A percentile compares a stretch with the other conserved stretches of the same genome.
Conservation (phyloP, 495 filamentous ascomycete genomes). For the Bombardia bombarda region DNA sequence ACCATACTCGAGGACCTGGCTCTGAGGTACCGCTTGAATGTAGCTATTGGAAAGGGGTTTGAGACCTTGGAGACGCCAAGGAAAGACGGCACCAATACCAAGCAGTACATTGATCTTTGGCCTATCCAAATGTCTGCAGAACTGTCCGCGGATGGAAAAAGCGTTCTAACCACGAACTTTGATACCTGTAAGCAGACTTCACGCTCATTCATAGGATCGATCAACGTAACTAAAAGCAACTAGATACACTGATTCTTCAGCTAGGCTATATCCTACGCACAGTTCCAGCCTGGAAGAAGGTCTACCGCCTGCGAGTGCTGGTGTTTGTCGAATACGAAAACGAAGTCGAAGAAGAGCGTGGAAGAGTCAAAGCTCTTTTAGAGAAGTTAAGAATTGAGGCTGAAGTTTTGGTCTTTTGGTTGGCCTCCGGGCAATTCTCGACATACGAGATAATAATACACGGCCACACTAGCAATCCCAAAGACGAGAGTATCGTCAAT, state of each 20-base stretch:
- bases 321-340: slow-evolving; percentile 88
- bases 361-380: slow-evolving; percentile 63
- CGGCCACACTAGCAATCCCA: slow-evolving; percentile 38
- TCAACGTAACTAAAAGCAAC: neutral
- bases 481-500: slow-evolving; percentile 46
- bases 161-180: slow-evolving; percentile 80
- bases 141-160: slow-evolving; percentile 55
- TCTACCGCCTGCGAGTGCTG: slow-evolving; percentile 63
- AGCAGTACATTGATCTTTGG: slow-evolving; percentile 84
- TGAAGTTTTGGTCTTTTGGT: slow-evolving; percentile 71
- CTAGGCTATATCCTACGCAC: slow-evolving; percentile 78
- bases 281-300: slow-evolving; percentile 74
- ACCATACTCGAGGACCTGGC: slow-evolving; percentile 79
- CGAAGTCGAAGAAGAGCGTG: slow-evolving; percentile 72
- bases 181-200: slow-evolving; percentile 55
- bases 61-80: slow-evolving; percentile 64
- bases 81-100: slow-evolving; percentile 45
- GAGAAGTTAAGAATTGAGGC: slow-evolving; percentile 78
- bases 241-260: slow-evolving; percentile 76
- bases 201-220: neutral
- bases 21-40: slow-evolving; percentile 72
- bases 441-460: slow-evolving; percentile 77
- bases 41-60: slow-evolving; percentile 80
- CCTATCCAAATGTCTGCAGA: slow-evolving; percentile 81
- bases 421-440: slow-evolving; percentile 63